Evolutionary conservation across 768 basidiomycete genomes (phyloP).

Genomic region (Amanita polypyramis): DNA sequence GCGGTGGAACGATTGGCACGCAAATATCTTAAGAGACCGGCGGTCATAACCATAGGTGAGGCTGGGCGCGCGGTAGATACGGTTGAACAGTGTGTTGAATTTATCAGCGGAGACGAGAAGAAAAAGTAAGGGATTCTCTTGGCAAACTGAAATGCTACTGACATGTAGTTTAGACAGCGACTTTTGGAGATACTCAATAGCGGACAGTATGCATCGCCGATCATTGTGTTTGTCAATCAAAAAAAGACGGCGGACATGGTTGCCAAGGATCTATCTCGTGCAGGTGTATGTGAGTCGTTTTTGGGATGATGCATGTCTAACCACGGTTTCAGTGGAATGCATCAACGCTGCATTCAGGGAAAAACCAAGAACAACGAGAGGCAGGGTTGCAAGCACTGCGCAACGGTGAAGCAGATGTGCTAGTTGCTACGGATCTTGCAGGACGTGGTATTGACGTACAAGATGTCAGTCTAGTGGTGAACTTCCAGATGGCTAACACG

Average conservation of each 20-base stretch:
- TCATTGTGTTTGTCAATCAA: constrained; percentile 98
- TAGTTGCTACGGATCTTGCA: constrained; percentile 96
- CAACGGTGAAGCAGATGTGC: constrained; percentile 74
- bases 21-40: constrained; percentile 89
- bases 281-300: constrained; percentile 47
- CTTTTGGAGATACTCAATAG: constrained; percentile 91
- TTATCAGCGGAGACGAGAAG: constrained; percentile 88
- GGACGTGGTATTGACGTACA: constrained; percentile 99
- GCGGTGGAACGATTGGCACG: constrained; percentile 91
- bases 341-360: constrained; percentile 91
- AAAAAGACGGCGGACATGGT: constrained; percentile 99
- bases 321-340: constrained; percentile 62
- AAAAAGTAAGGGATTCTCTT: constrained; percentile 60
- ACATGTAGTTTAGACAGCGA: constrained; percentile 46
- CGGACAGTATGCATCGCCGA: constrained; percentile 74
- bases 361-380: constrained; percentile 96
- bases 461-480: constrained; percentile 92
- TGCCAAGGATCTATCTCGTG: constrained; percentile 85
- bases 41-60: constrained; percentile 95
- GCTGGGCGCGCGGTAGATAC: constrained; percentile 97
- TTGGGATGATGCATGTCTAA: not conserved
- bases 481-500: constrained; percentile 93
- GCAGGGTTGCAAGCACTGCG: constrained; percentile 81
- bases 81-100: constrained; percentile 93
- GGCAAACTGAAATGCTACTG: constrained; percentile 8